Conservation (phyloP, 768 basidiomycete species). For the Lentinus tigrinus region DNA sequence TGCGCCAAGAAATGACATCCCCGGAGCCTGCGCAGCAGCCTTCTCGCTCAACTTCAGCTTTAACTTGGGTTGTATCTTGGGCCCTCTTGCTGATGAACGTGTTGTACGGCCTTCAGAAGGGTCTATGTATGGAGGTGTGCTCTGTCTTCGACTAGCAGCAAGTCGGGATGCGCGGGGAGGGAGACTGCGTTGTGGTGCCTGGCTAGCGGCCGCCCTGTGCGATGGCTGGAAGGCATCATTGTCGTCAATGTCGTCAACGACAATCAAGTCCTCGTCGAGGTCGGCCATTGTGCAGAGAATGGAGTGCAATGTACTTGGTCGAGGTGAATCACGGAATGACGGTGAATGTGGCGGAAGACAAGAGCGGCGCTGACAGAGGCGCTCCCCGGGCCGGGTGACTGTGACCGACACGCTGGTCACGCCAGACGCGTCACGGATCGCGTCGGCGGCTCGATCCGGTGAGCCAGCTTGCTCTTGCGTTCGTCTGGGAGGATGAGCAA, state of each 20-base stretch:
- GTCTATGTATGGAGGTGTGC: slow-evolving; percentile 22
- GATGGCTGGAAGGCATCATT: slow-evolving; percentile 15
- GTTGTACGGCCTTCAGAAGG: slow-evolving; percentile 24
- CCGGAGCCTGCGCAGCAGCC: slow-evolving; percentile 75
- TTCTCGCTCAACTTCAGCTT: slow-evolving; percentile 88
- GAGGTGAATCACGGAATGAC: background rate
- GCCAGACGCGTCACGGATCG: background rate
- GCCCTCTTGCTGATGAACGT: slow-evolving; percentile 21
- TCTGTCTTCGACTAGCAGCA: slow-evolving; percentile 12
- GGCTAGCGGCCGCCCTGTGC: slow-evolving; percentile 14
- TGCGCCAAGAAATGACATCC: slow-evolving; percentile 84
- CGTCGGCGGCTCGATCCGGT: slow-evolving; percentile 1
- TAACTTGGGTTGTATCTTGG: slow-evolving; percentile 57
- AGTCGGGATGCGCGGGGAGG: slow-evolving; percentile 17
- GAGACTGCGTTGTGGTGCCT: slow-evolving; percentile 14
- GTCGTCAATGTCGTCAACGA: slow-evolving; percentile 30
- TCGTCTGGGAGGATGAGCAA: slow-evolving; percentile 1
- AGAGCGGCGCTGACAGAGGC: no score
- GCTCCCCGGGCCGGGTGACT: no score
- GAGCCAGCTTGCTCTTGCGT: background rate
- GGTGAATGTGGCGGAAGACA: background rate
- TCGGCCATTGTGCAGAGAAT: slow-evolving; percentile 4
- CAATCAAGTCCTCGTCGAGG: slow-evolving; percentile 25
- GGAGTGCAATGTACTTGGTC: background rate
- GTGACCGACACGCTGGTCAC: background rate